Conservation (phyloP, 2,329 filamentous ascomycete genomes). For the Fusarium phyllophilum region DNA sequence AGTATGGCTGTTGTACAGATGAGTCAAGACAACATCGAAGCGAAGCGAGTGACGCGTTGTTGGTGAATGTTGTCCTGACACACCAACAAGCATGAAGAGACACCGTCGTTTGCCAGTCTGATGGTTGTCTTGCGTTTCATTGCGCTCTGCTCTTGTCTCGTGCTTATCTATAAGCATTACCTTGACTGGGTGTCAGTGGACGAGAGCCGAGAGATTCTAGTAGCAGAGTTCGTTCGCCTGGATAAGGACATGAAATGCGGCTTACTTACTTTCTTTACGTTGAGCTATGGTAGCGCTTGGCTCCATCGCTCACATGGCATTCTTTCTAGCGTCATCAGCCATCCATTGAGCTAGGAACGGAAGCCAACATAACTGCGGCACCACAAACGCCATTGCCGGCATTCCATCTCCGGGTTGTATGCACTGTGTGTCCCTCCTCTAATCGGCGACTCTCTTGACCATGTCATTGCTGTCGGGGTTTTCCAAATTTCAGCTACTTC, state of each 20-base stretch:
- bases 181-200: slow-evolving; percentile 1
- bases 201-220: background rate
- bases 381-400: slow-evolving; percentile 18
- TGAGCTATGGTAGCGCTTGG: background rate
- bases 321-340: slow-evolving; percentile 28
- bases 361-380: slow-evolving; percentile 19
- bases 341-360: slow-evolving; percentile 20
- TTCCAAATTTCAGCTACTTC: background rate
- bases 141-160: background rate
- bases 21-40: background rate
- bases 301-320: slow-evolving; percentile 34
- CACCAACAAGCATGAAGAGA: slow-evolving; percentile 10
- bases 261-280: background rate
- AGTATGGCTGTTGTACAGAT: background rate
- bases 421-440: background rate
- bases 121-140: background rate
- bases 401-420: slow-evolving; percentile 23
- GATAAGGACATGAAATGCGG: slow-evolving; percentile 29
- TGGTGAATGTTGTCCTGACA: background rate
- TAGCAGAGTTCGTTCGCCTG: slow-evolving; percentile 7
- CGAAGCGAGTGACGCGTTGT: background rate
- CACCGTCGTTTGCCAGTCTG: slow-evolving; percentile 13
- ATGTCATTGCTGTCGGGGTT: background rate
- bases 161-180: background rate
- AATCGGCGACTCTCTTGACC: background rate